These are phyloP conservation scores for Isatis tinctoria DNA, from an alignment of 345 rosid species.

Conservation along the genomic window DNA sequence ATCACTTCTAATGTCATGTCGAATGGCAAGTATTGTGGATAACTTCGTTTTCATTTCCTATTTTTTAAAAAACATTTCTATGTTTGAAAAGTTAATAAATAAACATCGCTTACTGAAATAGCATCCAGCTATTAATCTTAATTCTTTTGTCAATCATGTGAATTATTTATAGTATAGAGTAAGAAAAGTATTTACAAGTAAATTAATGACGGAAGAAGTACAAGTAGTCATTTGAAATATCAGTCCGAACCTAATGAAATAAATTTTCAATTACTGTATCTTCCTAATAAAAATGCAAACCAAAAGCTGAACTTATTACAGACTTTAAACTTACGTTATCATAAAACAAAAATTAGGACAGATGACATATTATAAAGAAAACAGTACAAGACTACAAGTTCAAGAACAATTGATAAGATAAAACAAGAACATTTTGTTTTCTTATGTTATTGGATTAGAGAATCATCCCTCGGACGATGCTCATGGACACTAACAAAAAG, in stretches of 20 bases:
- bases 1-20: slow-evolving; percentile 32
- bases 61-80: not conserved
- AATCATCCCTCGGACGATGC: not conserved
- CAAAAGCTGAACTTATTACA: not conserved
- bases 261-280: not conserved
- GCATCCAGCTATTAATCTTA: not conserved
- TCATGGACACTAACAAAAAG: not conserved
- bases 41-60: slow-evolving; percentile 8
- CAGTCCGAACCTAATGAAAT: not conserved
- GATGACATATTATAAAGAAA: not conserved
- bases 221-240: not conserved
- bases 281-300: not conserved
- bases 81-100: not conserved
- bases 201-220: not conserved
- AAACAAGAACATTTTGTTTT: too few species aligned
- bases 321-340: not conserved
- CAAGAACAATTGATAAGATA: not conserved
- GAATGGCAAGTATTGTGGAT: slow-evolving; percentile 10
- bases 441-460: not conserved
- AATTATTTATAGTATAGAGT: not conserved
- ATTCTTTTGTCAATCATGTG: too few species aligned
- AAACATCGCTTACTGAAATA: not conserved
- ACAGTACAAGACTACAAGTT: not conserved
- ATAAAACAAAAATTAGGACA: not conserved
- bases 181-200: not conserved